Percentiles rank a stretch among this genome's conserved stretches.
phyloP scores from a whole-genome alignment of 345 rosid species.

The Salix udensis region DNA sequence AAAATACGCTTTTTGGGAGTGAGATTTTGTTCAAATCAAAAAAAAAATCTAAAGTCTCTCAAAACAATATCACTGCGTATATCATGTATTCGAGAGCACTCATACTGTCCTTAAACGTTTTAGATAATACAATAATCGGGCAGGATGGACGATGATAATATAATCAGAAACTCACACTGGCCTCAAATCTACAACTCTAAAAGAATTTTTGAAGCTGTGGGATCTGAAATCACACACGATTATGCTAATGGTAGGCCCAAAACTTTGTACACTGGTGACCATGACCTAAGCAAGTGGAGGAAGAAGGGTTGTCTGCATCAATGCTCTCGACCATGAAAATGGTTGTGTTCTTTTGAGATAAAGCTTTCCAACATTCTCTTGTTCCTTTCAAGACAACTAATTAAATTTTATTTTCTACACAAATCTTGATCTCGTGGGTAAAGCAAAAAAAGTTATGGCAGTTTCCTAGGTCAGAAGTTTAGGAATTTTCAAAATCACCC shows the following conservation, averaged over 20 bases:
- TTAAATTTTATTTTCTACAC: not conserved
- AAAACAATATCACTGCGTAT: not conserved
- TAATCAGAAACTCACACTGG: not conserved
- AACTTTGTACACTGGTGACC: conserved; percentile 5
- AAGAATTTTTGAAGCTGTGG: not conserved
- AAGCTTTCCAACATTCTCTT: not conserved
- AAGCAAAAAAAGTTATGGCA: not conserved
- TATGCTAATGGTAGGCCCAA: conserved; percentile 11
- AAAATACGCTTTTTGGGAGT: too few species aligned
- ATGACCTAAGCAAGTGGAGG: conserved; percentile 15
- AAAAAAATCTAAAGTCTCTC: not conserved
- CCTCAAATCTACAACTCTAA: not conserved
- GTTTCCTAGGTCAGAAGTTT: not conserved
- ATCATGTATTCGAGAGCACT: not conserved
- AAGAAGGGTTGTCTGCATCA: not conserved
- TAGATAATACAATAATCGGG: not conserved
- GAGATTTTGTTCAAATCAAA: too few species aligned
- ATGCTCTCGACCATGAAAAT: not conserved
- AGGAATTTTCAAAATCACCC: not conserved
- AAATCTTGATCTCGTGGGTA: not conserved
- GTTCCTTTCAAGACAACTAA: not conserved
- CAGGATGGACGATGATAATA: not conserved
- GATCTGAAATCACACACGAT: not conserved
- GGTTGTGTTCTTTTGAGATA: not conserved
- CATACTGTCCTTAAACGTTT: not conserved